A percentile compares a stretch with the other conserved stretches of the same genome.
Evolutionary conservation across 352 stramenopile genomes (phyloP).

Genomic region (Blastocystis sp.): DNA sequence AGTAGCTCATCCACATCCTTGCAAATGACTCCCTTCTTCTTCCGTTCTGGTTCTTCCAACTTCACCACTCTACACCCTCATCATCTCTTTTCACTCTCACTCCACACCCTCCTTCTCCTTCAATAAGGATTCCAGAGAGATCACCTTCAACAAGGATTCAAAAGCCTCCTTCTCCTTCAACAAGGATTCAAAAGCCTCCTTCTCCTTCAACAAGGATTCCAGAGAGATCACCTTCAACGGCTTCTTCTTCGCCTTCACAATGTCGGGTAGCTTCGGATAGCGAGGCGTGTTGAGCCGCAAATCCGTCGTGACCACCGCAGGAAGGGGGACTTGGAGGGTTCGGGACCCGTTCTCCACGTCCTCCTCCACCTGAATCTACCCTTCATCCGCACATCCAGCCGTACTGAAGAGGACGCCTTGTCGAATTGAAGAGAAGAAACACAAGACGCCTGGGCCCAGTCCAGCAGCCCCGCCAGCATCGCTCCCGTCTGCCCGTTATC

Average conservation of each 20-base stretch:
- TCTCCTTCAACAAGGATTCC: background rate
- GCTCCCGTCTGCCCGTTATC: slow-evolving; percentile 77
- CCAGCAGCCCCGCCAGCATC: slow-evolving; percentile 90
- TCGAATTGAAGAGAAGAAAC: slow-evolving; percentile 71
- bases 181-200: background rate
- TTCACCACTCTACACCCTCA: slow-evolving; percentile 17
- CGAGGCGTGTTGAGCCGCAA: slow-evolving; percentile 95
- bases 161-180: background rate
- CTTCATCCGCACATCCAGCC: background rate
- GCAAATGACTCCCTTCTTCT: slow-evolving; percentile 23
- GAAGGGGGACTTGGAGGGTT: slow-evolving; percentile 82
- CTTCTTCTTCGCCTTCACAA: slow-evolving; percentile 96
- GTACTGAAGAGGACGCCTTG: background rate
- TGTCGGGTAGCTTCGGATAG: slow-evolving; percentile 98
- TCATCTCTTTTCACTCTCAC: background rate
- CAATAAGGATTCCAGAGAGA: slow-evolving; percentile 67
- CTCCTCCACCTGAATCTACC: slow-evolving; percentile 69
- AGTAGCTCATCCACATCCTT: slow-evolving; percentile 58
- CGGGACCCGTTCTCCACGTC: slow-evolving; percentile 80
- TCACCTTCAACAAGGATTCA: slow-evolving; percentile 74
- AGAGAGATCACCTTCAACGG: slow-evolving; percentile 76
- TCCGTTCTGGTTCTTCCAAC: slow-evolving; percentile 17
- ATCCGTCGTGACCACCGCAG: slow-evolving; percentile 93
- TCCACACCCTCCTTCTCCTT: background rate
- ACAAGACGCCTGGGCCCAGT: slow-evolving; percentile 91